phyloP scores from a whole-genome alignment of 140 eudicot genomes.

The Erigeron philadelphicus region DNA sequence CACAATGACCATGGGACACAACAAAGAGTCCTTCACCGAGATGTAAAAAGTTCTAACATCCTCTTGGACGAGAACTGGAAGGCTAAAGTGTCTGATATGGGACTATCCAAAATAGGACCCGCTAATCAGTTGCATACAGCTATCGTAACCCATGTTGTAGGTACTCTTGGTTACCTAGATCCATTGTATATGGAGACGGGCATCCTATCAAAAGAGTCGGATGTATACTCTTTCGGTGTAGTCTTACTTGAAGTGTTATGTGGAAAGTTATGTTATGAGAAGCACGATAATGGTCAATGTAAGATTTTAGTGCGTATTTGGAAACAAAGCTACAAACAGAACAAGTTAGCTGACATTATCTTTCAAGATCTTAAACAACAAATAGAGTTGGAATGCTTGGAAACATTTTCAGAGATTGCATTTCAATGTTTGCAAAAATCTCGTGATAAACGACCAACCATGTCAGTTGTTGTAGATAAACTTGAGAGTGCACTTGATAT shows the following conservation, averaged over 20 bases:
- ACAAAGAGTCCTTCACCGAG: neutral
- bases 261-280: neutral
- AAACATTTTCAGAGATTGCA: neutral
- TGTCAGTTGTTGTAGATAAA: neutral
- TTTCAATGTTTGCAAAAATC: neutral
- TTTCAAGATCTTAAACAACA: neutral
- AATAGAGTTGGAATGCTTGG: neutral
- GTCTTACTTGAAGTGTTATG: neutral
- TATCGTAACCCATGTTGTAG: neutral
- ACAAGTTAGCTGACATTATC: slow-evolving; percentile 1
- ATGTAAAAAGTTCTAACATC: neutral
- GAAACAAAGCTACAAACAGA: slow-evolving; percentile 7
- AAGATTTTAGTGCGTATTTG: neutral
- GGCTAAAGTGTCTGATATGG: neutral
- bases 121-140: neutral
- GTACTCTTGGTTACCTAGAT: neutral
- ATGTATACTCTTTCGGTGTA: slow-evolving; percentile 8
- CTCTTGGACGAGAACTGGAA: neutral
- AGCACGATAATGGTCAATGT: neutral
- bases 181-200: neutral
- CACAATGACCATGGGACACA: neutral
- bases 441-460: slow-evolving; percentile 7
- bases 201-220: neutral
- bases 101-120: neutral
- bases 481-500: slow-evolving; percentile 1